These are phyloP conservation scores for Mycena epipterygia DNA, from an alignment of 768 basidiomycete genomes.

Conservation along the genomic window DNA sequence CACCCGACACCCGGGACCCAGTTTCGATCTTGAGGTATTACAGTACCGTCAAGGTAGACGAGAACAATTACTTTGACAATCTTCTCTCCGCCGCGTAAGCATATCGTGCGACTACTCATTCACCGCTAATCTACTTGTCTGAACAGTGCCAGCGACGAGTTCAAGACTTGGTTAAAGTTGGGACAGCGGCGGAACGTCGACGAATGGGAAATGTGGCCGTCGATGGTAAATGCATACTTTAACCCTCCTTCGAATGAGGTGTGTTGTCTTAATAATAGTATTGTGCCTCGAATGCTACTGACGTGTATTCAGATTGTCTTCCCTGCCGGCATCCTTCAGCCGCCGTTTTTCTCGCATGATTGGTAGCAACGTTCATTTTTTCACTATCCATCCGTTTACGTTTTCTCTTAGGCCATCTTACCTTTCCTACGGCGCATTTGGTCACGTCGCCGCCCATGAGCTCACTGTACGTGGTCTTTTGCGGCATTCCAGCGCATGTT, in stretches of 20 bases:
- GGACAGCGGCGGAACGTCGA: conserved; percentile 77
- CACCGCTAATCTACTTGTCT: background rate
- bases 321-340: conserved; percentile 94
- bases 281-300: background rate
- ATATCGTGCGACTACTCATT: conserved; percentile 15
- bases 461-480: conserved; percentile 70
- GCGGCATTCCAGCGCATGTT: conserved; percentile 1
- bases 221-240: conserved; percentile 91
- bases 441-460: conserved; percentile 93
- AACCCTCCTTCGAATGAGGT: conserved; percentile 92
- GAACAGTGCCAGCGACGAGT: conserved; percentile 68
- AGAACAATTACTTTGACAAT: conserved; percentile 87
- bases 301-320: conserved; percentile 79
- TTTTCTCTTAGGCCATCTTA: conserved; percentile 79
- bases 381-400: conserved; percentile 24
- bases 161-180: conserved; percentile 81
- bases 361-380: conserved; percentile 63
- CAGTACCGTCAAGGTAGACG: conserved; percentile 70
- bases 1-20: conserved; percentile 84
- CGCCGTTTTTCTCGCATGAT: conserved; percentile 88
- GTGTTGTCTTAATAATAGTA: conserved; percentile 23
- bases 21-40: conserved; percentile 83
- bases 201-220: conserved; percentile 91
- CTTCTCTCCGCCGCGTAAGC: conserved; percentile 72
- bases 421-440: conserved; percentile 93